Percentiles rank a stretch among this genome's conserved stretches.
Evolutionary conservation across 1,284 basidiomycete species (phyloP).

Genomic region (Sporisorium reilianum): DNA sequence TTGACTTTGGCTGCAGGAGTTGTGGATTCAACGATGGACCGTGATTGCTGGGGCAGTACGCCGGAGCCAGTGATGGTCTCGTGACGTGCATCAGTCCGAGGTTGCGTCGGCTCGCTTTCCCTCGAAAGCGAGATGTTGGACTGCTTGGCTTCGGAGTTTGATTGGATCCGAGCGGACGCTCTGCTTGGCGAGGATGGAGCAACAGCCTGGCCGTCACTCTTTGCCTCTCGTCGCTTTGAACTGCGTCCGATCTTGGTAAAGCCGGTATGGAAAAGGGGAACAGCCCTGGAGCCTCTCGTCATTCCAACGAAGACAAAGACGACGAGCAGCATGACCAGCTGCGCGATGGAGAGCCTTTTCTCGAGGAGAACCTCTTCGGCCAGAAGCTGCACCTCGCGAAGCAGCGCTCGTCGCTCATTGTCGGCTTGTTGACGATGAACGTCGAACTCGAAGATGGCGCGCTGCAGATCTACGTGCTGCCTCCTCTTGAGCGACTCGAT

Average conservation of each 20-base stretch:
- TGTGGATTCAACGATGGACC: neutral
- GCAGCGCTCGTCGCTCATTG: slow-evolving; percentile 77
- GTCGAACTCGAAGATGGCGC: slow-evolving; percentile 79
- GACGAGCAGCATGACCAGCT: slow-evolving; percentile 80
- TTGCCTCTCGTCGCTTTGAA: slow-evolving; percentile 21
- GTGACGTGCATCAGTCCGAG: neutral
- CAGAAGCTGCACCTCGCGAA: slow-evolving; percentile 78
- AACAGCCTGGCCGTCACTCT: slow-evolving; percentile 8
- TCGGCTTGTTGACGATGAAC: slow-evolving; percentile 78
- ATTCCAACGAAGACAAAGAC: slow-evolving; percentile 85
- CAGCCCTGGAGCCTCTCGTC: slow-evolving; percentile 78
- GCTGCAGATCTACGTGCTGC: slow-evolving; percentile 74
- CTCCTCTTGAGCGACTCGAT: slow-evolving; percentile 69
- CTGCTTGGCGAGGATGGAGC: slow-evolving; percentile 20
- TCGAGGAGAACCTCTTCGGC: slow-evolving; percentile 84
- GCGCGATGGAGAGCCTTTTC: slow-evolving; percentile 84
- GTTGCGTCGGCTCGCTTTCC: slow-evolving; percentile 5
- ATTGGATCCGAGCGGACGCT: slow-evolving; percentile 10
- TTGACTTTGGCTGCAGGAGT: slow-evolving; percentile 3
- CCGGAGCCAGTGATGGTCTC: neutral
- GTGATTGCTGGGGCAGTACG: neutral
- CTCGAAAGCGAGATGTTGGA: slow-evolving; percentile 1
- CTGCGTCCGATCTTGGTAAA: slow-evolving; percentile 39
- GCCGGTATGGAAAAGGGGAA: slow-evolving; percentile 54
- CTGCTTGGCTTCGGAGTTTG: slow-evolving; percentile 5